Base-by-base conservation (phyloP, 2,329 filamentous ascomycete genomes). In the Penicillium psychrosexuale region DNA sequence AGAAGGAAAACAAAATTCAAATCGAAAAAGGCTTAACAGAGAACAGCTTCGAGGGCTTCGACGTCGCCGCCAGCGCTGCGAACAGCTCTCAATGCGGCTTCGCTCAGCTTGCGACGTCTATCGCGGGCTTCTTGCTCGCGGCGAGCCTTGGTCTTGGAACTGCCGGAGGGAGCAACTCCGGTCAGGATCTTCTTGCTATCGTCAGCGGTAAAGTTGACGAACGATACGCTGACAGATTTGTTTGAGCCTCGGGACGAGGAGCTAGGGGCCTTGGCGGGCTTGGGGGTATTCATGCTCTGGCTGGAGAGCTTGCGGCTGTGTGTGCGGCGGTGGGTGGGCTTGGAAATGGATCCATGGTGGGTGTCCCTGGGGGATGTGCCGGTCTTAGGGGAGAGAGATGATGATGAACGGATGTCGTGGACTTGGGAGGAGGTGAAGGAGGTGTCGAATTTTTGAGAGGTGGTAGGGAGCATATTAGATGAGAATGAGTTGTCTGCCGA, bases 141-240 rank as follows among this genome's bases (percentile, higher is more conserved):
- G 52, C 91, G 78, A n/a, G 91, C 91, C 71, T 97, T 97, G 8
- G 94, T 97, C 82, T 97, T 97, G 62, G 85, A 89, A 63, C 87
- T 91, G 9, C 94, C 94, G 61, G 88, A 92, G 0, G 93, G 93
- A 43, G 94, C 94, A 12, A 99, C 94, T 5, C 92, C 93, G 8
- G 84, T 90, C 73, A 99, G 84, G 40, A 99, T 86, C 68, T 88
- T 84, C 13, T 82, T 78, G 65, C 86, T 87, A 72, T 99, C 92
- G 47, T 82, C 79, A 0, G 91, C 87, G 1, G 92, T 97, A 74
- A 89, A 96, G 73, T 97, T 97, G 60, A 96, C 90, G 68, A 97
- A 97, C 11, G 80, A 82, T 13, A 79, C 78, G 45, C 71, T 72
- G 33, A 83, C 82, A 8, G 83, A 62, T 43, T 68, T 71, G 55